Percentiles rank a stretch among this genome's conserved stretches.
Evolutionary conservation across 2,329 filamentous ascomycete genomes (phyloP).

Genomic region (Aspergillus caelatus): DNA sequence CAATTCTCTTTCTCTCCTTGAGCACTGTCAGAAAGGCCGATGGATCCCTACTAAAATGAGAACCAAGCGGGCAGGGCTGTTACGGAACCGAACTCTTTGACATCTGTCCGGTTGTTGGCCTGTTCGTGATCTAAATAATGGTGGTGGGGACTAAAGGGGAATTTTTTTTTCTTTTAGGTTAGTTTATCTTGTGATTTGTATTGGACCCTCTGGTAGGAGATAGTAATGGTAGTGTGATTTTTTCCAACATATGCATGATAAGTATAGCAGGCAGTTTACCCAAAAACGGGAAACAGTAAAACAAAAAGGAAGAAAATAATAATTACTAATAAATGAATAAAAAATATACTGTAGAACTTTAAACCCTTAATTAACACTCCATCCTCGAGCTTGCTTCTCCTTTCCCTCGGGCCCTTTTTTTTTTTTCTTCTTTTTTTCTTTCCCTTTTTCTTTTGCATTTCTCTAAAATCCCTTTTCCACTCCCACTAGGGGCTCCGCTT

Average conservation of each 20-base stretch:
- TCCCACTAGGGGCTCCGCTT: conserved; percentile 1
- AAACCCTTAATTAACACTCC: background rate
- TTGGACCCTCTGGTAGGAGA: background rate
- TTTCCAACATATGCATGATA: background rate
- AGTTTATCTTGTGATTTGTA: background rate
- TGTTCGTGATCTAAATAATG: background rate
- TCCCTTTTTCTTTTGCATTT: background rate
- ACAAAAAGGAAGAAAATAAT: background rate
- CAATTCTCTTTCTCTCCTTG: background rate
- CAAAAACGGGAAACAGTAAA: background rate
- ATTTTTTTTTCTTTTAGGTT: background rate
- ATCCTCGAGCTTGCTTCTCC: background rate
- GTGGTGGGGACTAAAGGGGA: background rate
- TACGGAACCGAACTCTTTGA: background rate
- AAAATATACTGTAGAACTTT: background rate
- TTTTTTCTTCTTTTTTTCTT: background rate
- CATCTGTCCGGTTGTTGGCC: background rate
- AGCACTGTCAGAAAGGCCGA: background rate
- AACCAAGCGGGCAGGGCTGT: background rate
- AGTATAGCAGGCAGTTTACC: background rate
- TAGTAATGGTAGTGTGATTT: background rate
- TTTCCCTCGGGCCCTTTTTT: background rate
- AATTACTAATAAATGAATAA: background rate
- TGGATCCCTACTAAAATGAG: background rate
- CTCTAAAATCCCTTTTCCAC: background rate